Conservation (phyloP, 306 rosid genomes). For the Prinsepia uniflora region DNA sequence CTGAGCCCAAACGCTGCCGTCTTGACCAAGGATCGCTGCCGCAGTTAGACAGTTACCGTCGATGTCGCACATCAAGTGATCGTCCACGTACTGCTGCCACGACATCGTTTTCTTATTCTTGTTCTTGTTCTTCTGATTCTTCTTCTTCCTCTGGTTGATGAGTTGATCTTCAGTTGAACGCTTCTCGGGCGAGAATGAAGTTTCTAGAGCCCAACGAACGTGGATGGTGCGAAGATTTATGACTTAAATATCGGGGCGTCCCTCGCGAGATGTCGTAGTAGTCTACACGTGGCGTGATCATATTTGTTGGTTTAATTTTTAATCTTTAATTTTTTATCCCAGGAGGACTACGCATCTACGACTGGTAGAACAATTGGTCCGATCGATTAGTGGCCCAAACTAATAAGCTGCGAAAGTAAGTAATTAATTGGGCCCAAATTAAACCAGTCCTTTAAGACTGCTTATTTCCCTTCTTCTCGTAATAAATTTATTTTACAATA, state of each 20-base stretch:
- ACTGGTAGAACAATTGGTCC: not conserved
- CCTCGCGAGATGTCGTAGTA: not conserved
- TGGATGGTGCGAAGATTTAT: slow-evolving; percentile 2
- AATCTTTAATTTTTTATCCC: no score
- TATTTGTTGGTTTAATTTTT: not conserved
- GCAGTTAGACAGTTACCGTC: slow-evolving; percentile 51
- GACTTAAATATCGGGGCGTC: not conserved
- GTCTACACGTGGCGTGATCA: not conserved
- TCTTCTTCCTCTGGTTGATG: not conserved
- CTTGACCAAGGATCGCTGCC: slow-evolving; percentile 64
- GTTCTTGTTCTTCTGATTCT: not conserved
- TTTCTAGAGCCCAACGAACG: slow-evolving; percentile 6
- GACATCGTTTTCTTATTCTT: slow-evolving; percentile 38
- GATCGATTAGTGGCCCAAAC: not conserved
- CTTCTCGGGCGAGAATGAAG: not conserved
- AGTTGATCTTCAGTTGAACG: not conserved
- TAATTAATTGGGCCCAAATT: no score
- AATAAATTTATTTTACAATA: no score
- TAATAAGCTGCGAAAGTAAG: no score
- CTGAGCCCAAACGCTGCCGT: slow-evolving; percentile 75
- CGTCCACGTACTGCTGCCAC: slow-evolving; percentile 79
- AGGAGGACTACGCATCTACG: not conserved
- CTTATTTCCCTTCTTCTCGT: no score
- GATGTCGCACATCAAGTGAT: slow-evolving; percentile 64
- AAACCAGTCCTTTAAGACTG: no score